phyloP scores from a whole-genome alignment of 164 flowering plant genomes.

The Sextonia rubra region DNA sequence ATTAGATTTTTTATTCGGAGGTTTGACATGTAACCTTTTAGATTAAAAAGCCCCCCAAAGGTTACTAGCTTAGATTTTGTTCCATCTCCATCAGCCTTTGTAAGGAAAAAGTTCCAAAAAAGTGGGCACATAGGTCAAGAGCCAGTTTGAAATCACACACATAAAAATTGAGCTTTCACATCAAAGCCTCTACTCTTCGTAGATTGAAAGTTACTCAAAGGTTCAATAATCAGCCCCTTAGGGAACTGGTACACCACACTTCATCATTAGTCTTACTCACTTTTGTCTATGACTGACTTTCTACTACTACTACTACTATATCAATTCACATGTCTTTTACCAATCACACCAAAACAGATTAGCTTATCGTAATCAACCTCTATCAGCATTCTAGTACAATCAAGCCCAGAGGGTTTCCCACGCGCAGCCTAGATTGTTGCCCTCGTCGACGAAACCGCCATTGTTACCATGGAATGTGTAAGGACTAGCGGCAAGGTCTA shows the following conservation, averaged over 20 bases:
- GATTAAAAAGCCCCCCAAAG: no score
- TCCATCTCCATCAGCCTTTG: no score
- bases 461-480: constrained; percentile 12
- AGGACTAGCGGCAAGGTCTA: constrained; percentile 6
- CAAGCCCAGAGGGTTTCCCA: constrained; percentile 48
- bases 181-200: background rate
- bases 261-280: background rate
- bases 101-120: background rate
- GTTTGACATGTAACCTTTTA: no score
- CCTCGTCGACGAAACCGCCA: constrained; percentile 24
- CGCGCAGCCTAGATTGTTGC: constrained; percentile 11
- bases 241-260: background rate
- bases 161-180: background rate
- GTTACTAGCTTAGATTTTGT: no score
- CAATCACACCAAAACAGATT: background rate
- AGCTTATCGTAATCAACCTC: background rate
- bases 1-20: no score
- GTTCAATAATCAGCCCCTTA: background rate
- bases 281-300: background rate
- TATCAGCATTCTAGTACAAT: background rate
- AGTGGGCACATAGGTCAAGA: background rate
- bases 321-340: background rate
- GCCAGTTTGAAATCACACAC: background rate
- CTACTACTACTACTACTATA: background rate
- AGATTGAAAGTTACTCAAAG: background rate